Base-by-base conservation (phyloP, 2,329 filamentous ascomycete species). In the Fusarium kyushuense region DNA sequence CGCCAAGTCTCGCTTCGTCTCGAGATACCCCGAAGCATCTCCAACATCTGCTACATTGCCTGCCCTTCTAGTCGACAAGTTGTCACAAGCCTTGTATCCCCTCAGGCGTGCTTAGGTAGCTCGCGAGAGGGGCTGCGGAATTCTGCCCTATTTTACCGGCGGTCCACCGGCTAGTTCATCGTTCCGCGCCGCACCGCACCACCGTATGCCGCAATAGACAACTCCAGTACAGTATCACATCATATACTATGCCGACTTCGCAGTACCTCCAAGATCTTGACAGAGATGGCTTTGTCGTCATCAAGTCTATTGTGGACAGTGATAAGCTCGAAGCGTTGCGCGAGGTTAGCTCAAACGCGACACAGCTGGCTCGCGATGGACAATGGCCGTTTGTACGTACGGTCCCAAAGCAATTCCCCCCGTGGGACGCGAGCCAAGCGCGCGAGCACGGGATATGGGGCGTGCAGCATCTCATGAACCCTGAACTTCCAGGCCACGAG, bases 391-490 rank as follows among this genome's bases (percentile, higher is more conserved):
- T 91, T 79, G 89, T 96, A 74, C 47, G 58, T 14, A 46, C 40
- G 11, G 33, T 55, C 4, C 92, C 92, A 54, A 96, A 96, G 79
- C 93, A 97, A 79, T 97, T 97, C 80, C 94, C 93, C 1, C 94
- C 94, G 0, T 97, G 93, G 93, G 82, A 86, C 6, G 83, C 83
- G n/a, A 82, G 83, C 49, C 81, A 84, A 2, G 82, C 84, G 47
- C 81, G 84, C 2, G 79, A 81, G 4, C 78, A 84, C 52, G 92
- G 92, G 21, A 96, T 97, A 78, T 97, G 93, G 94, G 93, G 93
- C 67, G 90, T 96, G 4, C 93, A 97, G 82, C 92, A 94, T 78
- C 85, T 97, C 7, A 84, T 97, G 73, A 90, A 94, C 77, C 93
- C 93, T 0, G 82, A 84, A 2, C 87, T 95, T 70, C 86, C 88